A percentile compares a stretch with the other conserved stretches of the same genome.
Conservation (phyloP, 257 asterid genomes). For the Scutellaria galericulata region DNA sequence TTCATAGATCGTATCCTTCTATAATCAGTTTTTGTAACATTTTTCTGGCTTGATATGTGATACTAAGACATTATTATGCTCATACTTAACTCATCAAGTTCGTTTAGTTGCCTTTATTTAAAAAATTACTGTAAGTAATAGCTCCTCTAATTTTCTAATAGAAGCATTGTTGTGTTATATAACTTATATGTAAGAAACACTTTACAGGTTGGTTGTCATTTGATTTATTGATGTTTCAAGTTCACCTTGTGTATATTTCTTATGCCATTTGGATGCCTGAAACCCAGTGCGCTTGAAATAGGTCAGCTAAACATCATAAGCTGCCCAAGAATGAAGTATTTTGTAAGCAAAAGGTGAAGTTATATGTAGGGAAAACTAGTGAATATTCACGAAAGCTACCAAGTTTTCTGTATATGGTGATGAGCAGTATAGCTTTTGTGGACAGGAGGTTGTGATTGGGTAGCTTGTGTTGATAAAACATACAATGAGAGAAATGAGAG, state of each 20-base stretch:
- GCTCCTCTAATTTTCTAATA: not conserved
- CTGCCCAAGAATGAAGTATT: not conserved
- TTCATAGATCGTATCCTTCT: not conserved
- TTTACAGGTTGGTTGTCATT: not conserved
- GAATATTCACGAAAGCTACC: not conserved
- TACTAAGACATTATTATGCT: not conserved
- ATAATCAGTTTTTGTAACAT: not conserved
- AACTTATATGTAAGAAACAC: too few relatives aligned
- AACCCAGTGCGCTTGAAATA: not conserved
- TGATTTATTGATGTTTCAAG: not conserved
- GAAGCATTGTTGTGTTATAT: not conserved
- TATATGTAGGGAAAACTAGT: not conserved
- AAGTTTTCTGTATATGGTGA: not conserved
- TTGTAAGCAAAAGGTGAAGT: not conserved
- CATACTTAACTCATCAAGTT: not conserved
- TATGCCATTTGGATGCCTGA: not conserved
- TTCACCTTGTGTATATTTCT: not conserved
- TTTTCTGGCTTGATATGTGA: not conserved
- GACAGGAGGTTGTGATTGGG: not conserved
- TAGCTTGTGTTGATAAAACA: not conserved
- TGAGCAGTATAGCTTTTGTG: not conserved
- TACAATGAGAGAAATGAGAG: not conserved
- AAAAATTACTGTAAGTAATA: not conserved
- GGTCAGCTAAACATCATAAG: not conserved
- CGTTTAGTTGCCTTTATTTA: not conserved